Evolutionary conservation across 768 basidiomycete species (phyloP), one percentile per base, ranked within the genome.

Genomic region (Botryobasidium botryosum): DNA sequence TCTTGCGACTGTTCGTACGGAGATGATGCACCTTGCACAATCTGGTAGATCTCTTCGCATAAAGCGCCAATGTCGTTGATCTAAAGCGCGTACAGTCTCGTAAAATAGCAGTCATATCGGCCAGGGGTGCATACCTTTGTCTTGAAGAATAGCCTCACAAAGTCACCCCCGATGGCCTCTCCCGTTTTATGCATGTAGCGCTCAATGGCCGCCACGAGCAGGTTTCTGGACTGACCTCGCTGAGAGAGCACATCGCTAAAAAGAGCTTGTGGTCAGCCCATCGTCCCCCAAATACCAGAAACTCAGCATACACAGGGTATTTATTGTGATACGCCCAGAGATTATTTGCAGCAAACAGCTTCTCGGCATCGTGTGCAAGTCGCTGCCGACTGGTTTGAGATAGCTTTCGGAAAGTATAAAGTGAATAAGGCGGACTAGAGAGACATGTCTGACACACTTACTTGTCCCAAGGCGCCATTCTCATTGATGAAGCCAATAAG

Each of bases 131-230:
- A 35, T 24, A 66, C 63, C 50, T 64, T 69, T 23, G 70, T 64
- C 35, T 81, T 71, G 71, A 96, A 91, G 65, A 94, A 94, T 2
- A 76, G 68, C 29, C 91, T 71, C 51, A 88, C 71, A 17, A 77
- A 62, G 55, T 94, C 90, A 56, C 88, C 75, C 50, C 77, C 69
- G 45, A 71, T 55, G 6, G 61, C 66, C 53, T 79, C 64, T 15
- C 67, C 67, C 24, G 67, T 53, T 43, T 72, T 67, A 12, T 67
- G 62, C 76, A 87, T 82, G 55, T 77, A 84, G 3, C 63, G 60
- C 38, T 72, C 66, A 21, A 91, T 75, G 0, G 76, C 70, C 36
- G 86, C 53, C 20, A 53, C 76, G 35, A 79, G 72, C 28, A 90
- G 65, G 1, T 10, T 17, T 5, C 35, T n/a, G n/a, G n/a, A n/a